These are phyloP conservation scores for Dissophora ornata DNA, from an alignment of 192 early-diverging fungal genomes.

Conservation along the genomic window DNA sequence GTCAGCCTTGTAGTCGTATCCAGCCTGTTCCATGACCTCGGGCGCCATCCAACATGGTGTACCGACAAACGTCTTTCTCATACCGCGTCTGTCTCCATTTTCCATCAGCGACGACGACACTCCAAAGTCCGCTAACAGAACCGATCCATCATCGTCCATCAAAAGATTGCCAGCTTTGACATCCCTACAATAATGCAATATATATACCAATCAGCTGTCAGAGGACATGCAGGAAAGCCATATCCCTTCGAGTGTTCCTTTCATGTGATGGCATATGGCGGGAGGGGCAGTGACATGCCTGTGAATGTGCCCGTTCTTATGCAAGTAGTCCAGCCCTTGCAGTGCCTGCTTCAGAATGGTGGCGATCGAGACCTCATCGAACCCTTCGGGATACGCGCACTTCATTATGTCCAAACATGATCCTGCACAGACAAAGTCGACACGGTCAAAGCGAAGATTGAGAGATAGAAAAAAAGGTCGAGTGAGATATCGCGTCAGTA, in stretches of 20 bases:
- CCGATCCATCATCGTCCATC: slow-evolving; percentile 73
- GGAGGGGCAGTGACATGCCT: slow-evolving; percentile 20
- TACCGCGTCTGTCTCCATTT: slow-evolving; percentile 67
- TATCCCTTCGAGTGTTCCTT: not conserved
- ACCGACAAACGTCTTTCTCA: slow-evolving; percentile 78
- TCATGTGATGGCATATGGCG: not conserved
- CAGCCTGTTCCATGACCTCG: slow-evolving; percentile 92
- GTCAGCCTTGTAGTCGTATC: slow-evolving; percentile 91
- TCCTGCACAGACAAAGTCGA: slow-evolving; percentile 51
- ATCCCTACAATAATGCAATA: slow-evolving; percentile 58
- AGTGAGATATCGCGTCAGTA: not conserved
- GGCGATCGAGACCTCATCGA: slow-evolving; percentile 83
- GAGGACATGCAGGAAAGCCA: not conserved
- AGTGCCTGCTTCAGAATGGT: slow-evolving; percentile 84
- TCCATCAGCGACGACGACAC: slow-evolving; percentile 76
- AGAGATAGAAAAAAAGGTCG: too few species aligned
- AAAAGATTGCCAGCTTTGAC: slow-evolving; percentile 79
- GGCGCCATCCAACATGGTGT: slow-evolving; percentile 81
- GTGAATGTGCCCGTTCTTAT: slow-evolving; percentile 76
- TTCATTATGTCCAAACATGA: slow-evolving; percentile 93
- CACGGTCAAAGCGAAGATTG: not conserved
- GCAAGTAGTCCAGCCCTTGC: slow-evolving; percentile 73
- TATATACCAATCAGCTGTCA: not conserved
- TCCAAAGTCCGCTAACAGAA: slow-evolving; percentile 76
- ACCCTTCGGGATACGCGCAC: slow-evolving; percentile 81